Evolutionary conservation across 306 rosid species (phyloP), one percentile per base, ranked within the genome.

Genomic region (Pueraria montana): DNA sequence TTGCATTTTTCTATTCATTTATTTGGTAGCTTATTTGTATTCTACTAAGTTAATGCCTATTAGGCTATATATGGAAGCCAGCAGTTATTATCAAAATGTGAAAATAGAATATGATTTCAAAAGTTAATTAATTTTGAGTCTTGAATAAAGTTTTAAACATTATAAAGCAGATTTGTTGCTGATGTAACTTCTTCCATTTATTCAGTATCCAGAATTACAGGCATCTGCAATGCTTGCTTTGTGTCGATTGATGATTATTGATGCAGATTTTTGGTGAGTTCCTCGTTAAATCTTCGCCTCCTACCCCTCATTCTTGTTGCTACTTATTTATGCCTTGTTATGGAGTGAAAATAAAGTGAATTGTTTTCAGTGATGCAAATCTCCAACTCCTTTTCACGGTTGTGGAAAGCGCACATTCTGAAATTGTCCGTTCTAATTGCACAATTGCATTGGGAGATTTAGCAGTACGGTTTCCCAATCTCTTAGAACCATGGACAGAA

Each of bases 371-470:
- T 77, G 85, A 85, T 21, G 93, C 90, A 85, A 93, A 95, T 85
- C 99, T 95, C 86, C 99, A 95, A 89, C 94, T 95, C 75, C 96
- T 92, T 78, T 95, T 95, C 91, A 95, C 99, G 5, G 98, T 91
- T 61, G 96, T 89, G 70, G 99, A 95, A 61, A 88, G 86, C 34
- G 89, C 97, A 55, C 87, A 85, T 18, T 95, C 99, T 74, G 99
- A 95, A 82, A 85, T 77, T 48, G 99, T 95, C 65, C 98, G 99
- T 72, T 93, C 99, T 82, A 95, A 95, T 78, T 93, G 99, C 84
- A 91, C 96, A 49, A 93, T 95, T 83, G 94, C 98, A 49, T 89
- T 95, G 64, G 99, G 98, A 85, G 99, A 95, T 78, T 87, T 95
- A 78, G 96, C 98, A 65, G 99, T 92, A 68, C 94, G 98, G 88